Evolutionary conservation across 1,284 basidiomycete genomes (phyloP), one percentile per base, ranked within the genome.

Genomic region (Naganishia cerealis): DNA sequence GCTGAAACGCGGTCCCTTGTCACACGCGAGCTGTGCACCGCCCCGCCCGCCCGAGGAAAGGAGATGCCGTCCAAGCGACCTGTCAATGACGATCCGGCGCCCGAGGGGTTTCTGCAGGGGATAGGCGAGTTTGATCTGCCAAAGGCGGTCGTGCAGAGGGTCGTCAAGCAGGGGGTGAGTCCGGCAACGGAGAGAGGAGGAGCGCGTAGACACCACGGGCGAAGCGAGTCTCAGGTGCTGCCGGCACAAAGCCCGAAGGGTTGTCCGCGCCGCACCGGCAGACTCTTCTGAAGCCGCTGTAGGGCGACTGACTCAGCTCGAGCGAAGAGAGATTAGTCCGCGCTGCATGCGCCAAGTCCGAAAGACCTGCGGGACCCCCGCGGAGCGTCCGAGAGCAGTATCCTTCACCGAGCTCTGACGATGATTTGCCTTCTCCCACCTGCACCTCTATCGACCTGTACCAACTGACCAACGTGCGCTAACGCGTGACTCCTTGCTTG

Each of bases 101-200:
- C 46, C 8, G 46, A 42, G 9, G 29, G 50, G 12, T 42, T 43
- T 16, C 15, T 50, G 12, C 42, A 53, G 24, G 71, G 73, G 9
- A 90, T 95, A 52, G 90, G 92, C 72, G 88, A 90, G 74, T 93
- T 87, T 76, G 92, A 94, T 75, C 82, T 94, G 1, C 92, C 92
- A 1, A 90, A 90, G 74, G 87, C 86, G 66, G 81, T 90, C 40
- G 86, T 94, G 58, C 88, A 87, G 33, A 90, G 88, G 79, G 88
- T 94, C 55, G 92, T 91, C 48, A 92, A 92, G 78, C 87, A 78
- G 18, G 81, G 79, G 53, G 82, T 83, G 85, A 71, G 87, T 86
- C 7, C 46, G n/a, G n/a, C n/a, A n/a, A n/a, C n/a, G n/a, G n/a
- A n/a, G n/a, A n/a, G n/a, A n/a, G n/a, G n/a, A n/a, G n/a, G n/a